phyloP scores from a whole-genome alignment of 73 alveolate species.

The Paramecium sexaurelia region DNA sequence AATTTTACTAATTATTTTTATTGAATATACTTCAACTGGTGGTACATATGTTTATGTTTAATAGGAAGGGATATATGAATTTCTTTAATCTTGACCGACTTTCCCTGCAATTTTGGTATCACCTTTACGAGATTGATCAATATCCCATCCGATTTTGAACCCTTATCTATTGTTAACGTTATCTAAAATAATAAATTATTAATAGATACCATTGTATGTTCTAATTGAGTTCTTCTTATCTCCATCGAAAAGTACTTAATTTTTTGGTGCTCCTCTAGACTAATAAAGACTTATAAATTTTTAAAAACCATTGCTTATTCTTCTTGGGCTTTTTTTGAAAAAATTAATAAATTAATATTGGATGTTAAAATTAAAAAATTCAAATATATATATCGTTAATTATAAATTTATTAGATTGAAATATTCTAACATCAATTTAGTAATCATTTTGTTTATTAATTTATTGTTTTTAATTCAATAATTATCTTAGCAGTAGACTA shows the following conservation, averaged over 20 bases:
- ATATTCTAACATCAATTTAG: background rate
- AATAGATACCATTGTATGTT: slow-evolving; percentile 12
- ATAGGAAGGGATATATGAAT: slow-evolving; percentile 33
- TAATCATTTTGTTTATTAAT: background rate
- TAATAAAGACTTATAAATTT: slow-evolving; percentile 20
- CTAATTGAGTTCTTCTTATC: slow-evolving; percentile 26
- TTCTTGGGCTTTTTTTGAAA: slow-evolving; percentile 4
- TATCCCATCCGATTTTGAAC: slow-evolving; percentile 48
- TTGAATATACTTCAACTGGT: background rate
- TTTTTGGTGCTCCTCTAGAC: slow-evolving; percentile 60
- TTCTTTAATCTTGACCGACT: slow-evolving; percentile 17
- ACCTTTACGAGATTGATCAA: slow-evolving; percentile 48
- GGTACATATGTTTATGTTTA: slow-evolving; percentile 19
- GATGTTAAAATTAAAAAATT: background rate
- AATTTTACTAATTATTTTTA: background rate
- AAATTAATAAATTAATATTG: background rate
- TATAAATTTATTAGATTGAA: background rate
- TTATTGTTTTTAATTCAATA: slow-evolving; percentile 19
- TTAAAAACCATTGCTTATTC: slow-evolving; percentile 10
- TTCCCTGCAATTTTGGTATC: slow-evolving; percentile 45
- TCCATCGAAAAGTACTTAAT: slow-evolving; percentile 19
- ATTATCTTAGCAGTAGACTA: background rate
- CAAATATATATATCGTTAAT: slow-evolving; percentile 10
- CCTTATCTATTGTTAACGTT: slow-evolving; percentile 17
- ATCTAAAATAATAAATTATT: background rate